Conservation (phyloP, 1,284 basidiomycete genomes). For the Rhizoctonia solani region DNA sequence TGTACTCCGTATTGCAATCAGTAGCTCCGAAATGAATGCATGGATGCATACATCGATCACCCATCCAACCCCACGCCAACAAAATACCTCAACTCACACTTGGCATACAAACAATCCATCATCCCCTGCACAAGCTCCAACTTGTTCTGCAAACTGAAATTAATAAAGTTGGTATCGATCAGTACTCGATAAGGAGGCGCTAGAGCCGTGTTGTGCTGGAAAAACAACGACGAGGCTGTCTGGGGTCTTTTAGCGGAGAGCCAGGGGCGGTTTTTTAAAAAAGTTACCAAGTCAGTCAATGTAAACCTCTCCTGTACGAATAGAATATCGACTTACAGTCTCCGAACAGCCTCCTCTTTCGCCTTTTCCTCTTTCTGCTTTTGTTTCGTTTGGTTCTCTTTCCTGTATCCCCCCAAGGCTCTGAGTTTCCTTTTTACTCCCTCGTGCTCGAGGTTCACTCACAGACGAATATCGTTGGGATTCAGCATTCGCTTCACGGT, state of each 20-base stretch:
- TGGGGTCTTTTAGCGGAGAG: slow-evolving; percentile 78
- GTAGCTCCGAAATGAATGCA: no score
- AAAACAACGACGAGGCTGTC: slow-evolving; percentile 88
- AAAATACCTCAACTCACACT: slow-evolving; percentile 65
- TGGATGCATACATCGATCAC: neutral
- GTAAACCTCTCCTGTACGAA: no score
- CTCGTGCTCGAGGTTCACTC: slow-evolving; percentile 46
- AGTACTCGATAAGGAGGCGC: slow-evolving; percentile 97
- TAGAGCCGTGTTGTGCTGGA: slow-evolving; percentile 94
- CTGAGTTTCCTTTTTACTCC: neutral
- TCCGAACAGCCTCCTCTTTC: slow-evolving; percentile 70
- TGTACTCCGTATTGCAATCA: no score
- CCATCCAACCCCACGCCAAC: neutral
- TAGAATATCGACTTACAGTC: slow-evolving; percentile 60
- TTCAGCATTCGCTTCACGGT: slow-evolving; percentile 94
- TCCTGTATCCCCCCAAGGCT: slow-evolving; percentile 54
- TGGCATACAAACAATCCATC: slow-evolving; percentile 99
- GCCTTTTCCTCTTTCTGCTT: slow-evolving; percentile 75
- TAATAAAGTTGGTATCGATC: slow-evolving; percentile 99
- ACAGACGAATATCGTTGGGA: slow-evolving; percentile 93
- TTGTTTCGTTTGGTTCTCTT: slow-evolving; percentile 80
- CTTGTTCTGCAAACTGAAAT: slow-evolving; percentile 98
- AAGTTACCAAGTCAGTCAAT: no score
- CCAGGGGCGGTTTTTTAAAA: no score
- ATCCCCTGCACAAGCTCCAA: slow-evolving; percentile 94